Evolutionary conservation across 2,329 filamentous ascomycete species (phyloP), one percentile per base, ranked within the genome.

Genomic region (Pyrenophora graminea): DNA sequence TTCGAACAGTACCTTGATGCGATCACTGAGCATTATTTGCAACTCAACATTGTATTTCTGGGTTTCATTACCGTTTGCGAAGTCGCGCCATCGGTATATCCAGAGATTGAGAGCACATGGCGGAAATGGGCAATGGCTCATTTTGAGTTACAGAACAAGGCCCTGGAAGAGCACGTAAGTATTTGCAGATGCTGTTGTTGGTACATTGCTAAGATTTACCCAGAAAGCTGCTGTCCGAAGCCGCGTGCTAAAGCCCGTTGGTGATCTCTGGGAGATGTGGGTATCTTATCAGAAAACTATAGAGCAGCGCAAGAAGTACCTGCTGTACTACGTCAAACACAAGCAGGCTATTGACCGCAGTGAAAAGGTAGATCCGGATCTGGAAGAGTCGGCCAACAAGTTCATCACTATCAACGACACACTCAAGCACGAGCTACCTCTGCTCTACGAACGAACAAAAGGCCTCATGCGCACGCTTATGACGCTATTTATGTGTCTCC

Each of bases 81-180:
- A 49, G 78, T 83, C 17, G 76, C 77, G 1, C 86, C 87, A 10
- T 67, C 67, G 6, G 59, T 68, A 7, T 86, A 91, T 70, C 86
- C 90, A 0, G 92, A 97, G 71, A 79, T 95, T 34, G 92, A 97
- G 74, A 92, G 89, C 78, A 96, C 95, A 71, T 97, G 93, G 90
- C 89, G 91, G 42, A 89, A 88, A 55, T 94, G 96, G 74, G 93
- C 91, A 60, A 85, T 91, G 66, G 89, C 88, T 30, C 89, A 96
- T 75, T 85, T 89, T 58, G 92, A 97, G 64, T 85, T 97, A 58
- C 87, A 92, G 65, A 88, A 87, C 53, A 84, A 91, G 58, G 89
- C 89, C 4, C 79, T 97, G 18, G 88, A 91, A 53, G 89, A 93
- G 61, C 92, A 97, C 79, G 87, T 92, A 77, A 82, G 82, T 53